Conservation (phyloP, 805 yeast species). For the Lipomyces orientalis region DNA sequence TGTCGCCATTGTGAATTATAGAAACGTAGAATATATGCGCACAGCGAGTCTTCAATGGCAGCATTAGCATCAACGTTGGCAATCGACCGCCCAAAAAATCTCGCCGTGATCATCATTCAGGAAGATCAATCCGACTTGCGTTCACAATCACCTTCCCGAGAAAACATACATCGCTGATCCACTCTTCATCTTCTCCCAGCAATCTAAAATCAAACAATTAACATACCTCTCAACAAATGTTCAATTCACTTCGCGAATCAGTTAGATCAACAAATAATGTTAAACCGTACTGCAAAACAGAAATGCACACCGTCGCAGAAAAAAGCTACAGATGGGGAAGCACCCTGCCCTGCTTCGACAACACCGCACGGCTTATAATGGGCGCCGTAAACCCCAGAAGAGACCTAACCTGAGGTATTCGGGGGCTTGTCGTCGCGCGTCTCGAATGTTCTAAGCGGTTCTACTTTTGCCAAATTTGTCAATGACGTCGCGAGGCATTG, state of each 20-base stretch:
- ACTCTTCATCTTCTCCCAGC: background rate
- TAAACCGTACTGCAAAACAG: background rate
- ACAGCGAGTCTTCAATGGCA: background rate
- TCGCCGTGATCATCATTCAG: background rate
- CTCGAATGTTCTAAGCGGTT: background rate
- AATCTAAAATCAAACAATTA: background rate
- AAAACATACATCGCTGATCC: background rate
- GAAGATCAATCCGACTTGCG: background rate
- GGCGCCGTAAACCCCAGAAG: background rate
- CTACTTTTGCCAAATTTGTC: background rate
- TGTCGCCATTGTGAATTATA: constrained; percentile 13
- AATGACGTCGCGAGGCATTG: no score
- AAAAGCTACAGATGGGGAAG: background rate
- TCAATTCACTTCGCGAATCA: background rate
- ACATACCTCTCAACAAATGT: background rate
- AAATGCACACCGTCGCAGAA: no score
- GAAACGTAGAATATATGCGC: constrained; percentile 1
- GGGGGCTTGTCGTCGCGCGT: background rate
- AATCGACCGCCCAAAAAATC: background rate
- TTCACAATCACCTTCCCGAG: background rate
- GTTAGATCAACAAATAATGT: background rate
- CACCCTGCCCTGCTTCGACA: no score
- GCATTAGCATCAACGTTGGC: no score
- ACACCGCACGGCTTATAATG: background rate
- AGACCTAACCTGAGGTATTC: background rate